Evolutionary conservation across 805 yeast genomes (phyloP), one percentile per base, ranked within the genome.

Genomic region (Peterozyma toletana): DNA sequence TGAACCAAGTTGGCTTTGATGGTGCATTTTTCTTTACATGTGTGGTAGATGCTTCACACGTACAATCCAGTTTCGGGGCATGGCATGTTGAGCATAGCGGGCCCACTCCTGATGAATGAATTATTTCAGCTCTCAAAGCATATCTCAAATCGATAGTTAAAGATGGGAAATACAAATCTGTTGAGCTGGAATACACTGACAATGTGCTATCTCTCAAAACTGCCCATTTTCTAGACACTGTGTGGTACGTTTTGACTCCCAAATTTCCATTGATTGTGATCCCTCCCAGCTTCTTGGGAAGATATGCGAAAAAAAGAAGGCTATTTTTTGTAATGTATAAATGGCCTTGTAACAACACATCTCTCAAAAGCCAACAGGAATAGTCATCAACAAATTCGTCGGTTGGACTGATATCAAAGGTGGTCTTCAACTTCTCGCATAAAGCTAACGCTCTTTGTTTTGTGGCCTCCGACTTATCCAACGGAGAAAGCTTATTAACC

Each of bases 341-440:
- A 53, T 85, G 90, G 2, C 98, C 98, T 60, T 88, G 96, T 21
- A 89, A 64, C 27, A 91, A 65, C 0, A 90, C 93, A 53, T 86
- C 95, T 47, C 80, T 76, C 45, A 88, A 67, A 33, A 90, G 66
- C 96, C 96, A 90, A 30, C 89, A 79, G 2, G 83, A 73, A 53
- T 71, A 83, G 48, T 80, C 85, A n/a, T 71, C 74, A 30, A 73
- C 52, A 47, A 82, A 70, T n/a, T 60, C 59, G 51, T 83, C 89
- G 35, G 70, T 70, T 16, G 70, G 73, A n/a, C 61, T 58, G n/a
- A 83, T 59, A 4, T 68, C 69, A 51, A 75, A 74, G 1, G 63
- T 59, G 6, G 53, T 49, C 33, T 53, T 57, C 36, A 73, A 49
- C 44, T 67, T 70, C 6, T 56, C 53, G 16, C 63, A 57, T 2